phyloP scores from a whole-genome alignment of 805 yeast genomes.

The Candida nanaspora region DNA sequence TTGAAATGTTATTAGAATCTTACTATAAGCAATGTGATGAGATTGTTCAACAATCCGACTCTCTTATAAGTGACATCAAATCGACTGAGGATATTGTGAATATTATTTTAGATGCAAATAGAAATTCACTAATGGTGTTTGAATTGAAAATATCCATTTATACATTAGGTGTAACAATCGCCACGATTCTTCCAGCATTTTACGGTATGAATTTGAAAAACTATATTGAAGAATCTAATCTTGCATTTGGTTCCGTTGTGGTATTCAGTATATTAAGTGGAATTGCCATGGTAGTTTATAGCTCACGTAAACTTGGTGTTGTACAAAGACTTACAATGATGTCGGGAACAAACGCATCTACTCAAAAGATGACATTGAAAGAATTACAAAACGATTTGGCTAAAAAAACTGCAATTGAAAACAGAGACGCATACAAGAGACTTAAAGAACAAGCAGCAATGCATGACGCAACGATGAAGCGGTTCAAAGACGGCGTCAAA shows the following conservation, averaged over 20 bases:
- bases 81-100: constrained; percentile 92
- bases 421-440: not conserved
- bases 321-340: constrained; percentile 67
- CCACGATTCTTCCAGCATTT: constrained; percentile 78
- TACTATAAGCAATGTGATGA: constrained; percentile 91
- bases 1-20: constrained; percentile 82
- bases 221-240: constrained; percentile 60
- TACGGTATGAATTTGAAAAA: constrained; percentile 85
- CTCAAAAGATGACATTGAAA: not conserved
- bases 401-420: not conserved
- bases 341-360: constrained; percentile 9
- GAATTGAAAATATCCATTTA: constrained; percentile 79
- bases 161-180: constrained; percentile 79
- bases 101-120: constrained; percentile 83
- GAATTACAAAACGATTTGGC: not conserved
- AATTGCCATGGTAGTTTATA: constrained; percentile 42
- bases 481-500: not conserved
- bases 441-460: not conserved
- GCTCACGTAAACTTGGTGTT: constrained; percentile 47
- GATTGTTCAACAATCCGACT: constrained; percentile 84
- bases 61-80: constrained; percentile 72
- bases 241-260: constrained; percentile 58
- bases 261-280: constrained; percentile 47
- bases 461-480: not conserved
- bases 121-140: constrained; percentile 83